These are phyloP conservation scores for Ophiostoma tasmaniense DNA, from an alignment of 2,329 filamentous ascomycete genomes.

Conservation along the genomic window DNA sequence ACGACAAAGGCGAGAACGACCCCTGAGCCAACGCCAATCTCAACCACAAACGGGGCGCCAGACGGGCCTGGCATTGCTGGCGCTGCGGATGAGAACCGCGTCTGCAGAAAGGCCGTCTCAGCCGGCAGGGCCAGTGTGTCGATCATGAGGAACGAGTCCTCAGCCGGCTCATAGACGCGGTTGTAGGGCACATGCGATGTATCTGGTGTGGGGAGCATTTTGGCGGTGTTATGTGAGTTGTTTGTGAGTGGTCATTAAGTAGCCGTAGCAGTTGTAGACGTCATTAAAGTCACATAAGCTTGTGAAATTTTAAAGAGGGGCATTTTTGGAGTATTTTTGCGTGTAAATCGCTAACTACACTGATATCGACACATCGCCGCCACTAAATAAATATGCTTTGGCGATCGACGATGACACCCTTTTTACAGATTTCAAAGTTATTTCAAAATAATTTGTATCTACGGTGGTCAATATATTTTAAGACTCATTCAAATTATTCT, in stretches of 20 bases:
- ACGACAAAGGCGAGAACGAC: constrained; percentile 85
- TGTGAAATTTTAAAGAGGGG: constrained; percentile 4
- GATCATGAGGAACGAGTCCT: constrained; percentile 90
- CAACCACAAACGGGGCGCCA: constrained; percentile 58
- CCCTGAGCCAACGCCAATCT: constrained; percentile 85
- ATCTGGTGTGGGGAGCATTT: constrained; percentile 89
- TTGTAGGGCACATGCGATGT: constrained; percentile 86
- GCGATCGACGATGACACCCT: too few relatives aligned
- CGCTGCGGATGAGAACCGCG: constrained; percentile 43
- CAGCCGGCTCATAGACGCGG: constrained; percentile 86
- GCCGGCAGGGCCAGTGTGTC: constrained; percentile 72
- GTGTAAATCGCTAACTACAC: not conserved
- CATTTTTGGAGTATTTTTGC: not conserved
- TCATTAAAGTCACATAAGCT: not conserved
- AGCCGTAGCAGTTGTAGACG: not conserved
- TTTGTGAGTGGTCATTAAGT: not conserved
- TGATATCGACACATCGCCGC: constrained; percentile 2
- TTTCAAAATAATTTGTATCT: too few relatives aligned
- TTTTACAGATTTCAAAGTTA: too few relatives aligned
- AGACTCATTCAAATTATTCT: too few relatives aligned
- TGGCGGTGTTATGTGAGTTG: not conserved
- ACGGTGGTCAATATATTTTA: too few relatives aligned
- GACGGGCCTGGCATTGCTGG: not conserved
- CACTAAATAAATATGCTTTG: not conserved
- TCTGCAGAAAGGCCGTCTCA: constrained; percentile 60